Evolutionary conservation across 2,329 filamentous ascomycete species (phyloP).

Genomic region (Biscogniauxia mediterranea): DNA sequence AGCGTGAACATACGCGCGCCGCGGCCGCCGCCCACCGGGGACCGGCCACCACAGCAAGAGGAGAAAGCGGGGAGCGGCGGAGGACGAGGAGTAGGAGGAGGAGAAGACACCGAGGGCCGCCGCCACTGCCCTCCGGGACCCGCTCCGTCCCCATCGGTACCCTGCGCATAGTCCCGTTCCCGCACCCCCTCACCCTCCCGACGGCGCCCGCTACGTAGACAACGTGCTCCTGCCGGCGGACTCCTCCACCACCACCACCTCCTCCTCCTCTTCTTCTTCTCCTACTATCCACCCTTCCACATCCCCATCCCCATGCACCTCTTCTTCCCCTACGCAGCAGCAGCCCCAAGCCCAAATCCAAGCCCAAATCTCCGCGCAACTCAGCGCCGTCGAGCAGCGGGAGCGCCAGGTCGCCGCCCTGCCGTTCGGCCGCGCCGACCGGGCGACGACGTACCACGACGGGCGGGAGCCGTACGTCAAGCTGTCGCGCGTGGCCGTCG

Average conservation of each 20-base stretch:
- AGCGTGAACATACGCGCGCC: constrained; percentile 48
- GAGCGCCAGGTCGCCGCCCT: constrained; percentile 23
- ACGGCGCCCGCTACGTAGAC: constrained; percentile 48
- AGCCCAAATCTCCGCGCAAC: background rate
- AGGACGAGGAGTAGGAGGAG: background rate
- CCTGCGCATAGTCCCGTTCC: constrained; percentile 78
- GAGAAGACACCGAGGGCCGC: constrained; percentile 27
- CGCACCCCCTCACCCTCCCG: constrained; percentile 64
- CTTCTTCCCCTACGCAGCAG: background rate
- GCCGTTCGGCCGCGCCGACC: constrained; percentile 37
- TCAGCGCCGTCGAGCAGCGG: constrained; percentile 19
- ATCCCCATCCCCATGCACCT: no score
- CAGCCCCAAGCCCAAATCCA: background rate
- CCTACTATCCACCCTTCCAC: constrained; percentile 5
- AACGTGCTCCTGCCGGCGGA: constrained; percentile 34
- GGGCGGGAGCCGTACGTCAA: constrained; percentile 76
- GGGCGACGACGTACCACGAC: constrained; percentile 53
- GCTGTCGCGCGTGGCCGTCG: constrained; percentile 73
- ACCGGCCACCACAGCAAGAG: no score
- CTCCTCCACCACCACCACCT: no score
- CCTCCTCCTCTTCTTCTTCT: background rate
- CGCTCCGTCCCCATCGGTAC: constrained; percentile 63
- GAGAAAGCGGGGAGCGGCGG: background rate
- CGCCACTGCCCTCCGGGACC: constrained; percentile 39
- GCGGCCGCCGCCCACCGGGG: constrained; percentile 27